Percentiles rank a stretch among this genome's conserved stretches.
phyloP scores from a whole-genome alignment of 345 rosid genomes.

The Pistacia vera region DNA sequence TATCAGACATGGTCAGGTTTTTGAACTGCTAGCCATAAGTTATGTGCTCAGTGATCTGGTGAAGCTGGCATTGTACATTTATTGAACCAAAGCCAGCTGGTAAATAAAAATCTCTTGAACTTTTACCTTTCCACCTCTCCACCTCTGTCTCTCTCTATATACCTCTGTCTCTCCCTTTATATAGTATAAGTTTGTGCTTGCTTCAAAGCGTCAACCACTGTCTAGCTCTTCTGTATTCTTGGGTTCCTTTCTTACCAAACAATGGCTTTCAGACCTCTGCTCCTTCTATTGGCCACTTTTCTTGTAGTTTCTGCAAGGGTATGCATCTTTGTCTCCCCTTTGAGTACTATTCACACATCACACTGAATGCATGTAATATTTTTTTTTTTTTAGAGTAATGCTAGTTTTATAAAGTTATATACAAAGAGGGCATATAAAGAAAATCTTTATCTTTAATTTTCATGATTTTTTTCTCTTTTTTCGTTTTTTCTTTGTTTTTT shows the following conservation, averaged over 20 bases:
- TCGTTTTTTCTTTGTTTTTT: no score
- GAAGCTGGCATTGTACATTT: slow-evolving; percentile 25
- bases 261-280: slow-evolving; percentile 40
- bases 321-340: slow-evolving; percentile 8
- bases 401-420: no score
- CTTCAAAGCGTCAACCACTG: neutral
- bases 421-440: no score
- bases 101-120: neutral
- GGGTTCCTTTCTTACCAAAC: neutral
- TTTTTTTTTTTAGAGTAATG: no score
- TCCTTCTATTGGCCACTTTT: slow-evolving; percentile 33
- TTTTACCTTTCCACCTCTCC: no score
- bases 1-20: neutral
- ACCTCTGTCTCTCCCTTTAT: no score
- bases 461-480: no score
- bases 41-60: slow-evolving; percentile 14
- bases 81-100: slow-evolving; percentile 12
- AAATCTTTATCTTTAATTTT: no score
- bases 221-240: neutral
- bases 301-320: slow-evolving; percentile 37
- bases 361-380: no score
- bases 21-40: neutral
- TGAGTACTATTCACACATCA: no score
- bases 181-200: neutral
- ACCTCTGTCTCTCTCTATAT: neutral